These are phyloP conservation scores for Lotus japonicus DNA, from an alignment of 306 rosid genomes.

Conservation along the genomic window DNA sequence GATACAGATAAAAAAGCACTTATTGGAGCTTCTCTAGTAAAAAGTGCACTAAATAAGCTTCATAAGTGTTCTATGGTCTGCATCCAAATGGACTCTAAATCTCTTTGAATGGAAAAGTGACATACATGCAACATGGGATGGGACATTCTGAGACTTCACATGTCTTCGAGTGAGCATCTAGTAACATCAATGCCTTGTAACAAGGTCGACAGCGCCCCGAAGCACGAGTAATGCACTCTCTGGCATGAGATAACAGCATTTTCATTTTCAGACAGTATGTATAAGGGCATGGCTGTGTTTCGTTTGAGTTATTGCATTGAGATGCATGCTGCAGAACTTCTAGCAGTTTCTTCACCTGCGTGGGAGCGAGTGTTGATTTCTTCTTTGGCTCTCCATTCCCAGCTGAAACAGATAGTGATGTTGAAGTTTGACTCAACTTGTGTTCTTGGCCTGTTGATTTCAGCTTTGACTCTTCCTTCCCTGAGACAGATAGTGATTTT, in stretches of 20 bases:
- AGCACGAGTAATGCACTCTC: conserved; percentile 21
- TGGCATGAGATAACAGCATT: conserved; percentile 34
- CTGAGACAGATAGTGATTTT: not conserved
- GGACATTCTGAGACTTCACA: conserved; percentile 34
- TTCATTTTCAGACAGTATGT: conserved; percentile 1
- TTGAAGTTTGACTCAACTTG: too few species aligned
- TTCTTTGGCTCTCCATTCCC: not conserved
- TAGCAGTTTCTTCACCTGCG: conserved; percentile 19
- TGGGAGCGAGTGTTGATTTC: not conserved
- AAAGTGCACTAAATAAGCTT: too few species aligned
- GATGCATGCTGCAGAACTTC: conserved; percentile 25
- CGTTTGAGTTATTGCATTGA: conserved; percentile 2
- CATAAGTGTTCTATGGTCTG: too few species aligned
- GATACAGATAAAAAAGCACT: too few species aligned
- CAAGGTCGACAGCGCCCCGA: conserved; percentile 36
- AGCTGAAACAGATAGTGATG: too few species aligned
- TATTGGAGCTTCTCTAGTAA: too few species aligned
- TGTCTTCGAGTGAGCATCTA: conserved; percentile 19
- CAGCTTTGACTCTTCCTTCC: conserved; percentile 5
- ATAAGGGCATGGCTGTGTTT: conserved; percentile 25
- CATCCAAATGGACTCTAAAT: too few species aligned
- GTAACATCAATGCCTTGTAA: conserved; percentile 24
- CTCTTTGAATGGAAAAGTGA: not conserved
- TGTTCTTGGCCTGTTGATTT: too few species aligned
- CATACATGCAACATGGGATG: conserved; percentile 41